Evolutionary conservation across 495 filamentous ascomycete species (phyloP).

Genomic region (Aspergillus sclerotioniger): DNA sequence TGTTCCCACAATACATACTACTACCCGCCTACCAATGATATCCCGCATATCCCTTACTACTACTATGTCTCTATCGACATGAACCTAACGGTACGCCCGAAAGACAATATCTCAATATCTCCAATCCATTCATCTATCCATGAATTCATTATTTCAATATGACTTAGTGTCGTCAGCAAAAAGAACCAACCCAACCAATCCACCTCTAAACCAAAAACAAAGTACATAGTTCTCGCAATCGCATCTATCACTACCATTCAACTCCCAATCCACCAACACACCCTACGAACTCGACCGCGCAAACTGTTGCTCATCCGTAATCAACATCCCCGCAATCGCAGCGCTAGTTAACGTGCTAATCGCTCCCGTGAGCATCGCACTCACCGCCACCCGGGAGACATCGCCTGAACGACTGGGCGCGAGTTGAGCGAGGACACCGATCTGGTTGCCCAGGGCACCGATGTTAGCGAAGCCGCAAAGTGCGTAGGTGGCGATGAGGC

Average conservation of each 20-base stretch:
- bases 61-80: too few relatives aligned
- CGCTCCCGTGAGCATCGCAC: conserved; percentile 74
- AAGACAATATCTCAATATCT: too few relatives aligned
- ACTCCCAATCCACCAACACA: not conserved
- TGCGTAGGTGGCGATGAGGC: conserved; percentile 69
- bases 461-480: conserved; percentile 81
- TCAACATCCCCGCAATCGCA: conserved; percentile 72
- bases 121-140: too few relatives aligned
- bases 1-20: too few relatives aligned
- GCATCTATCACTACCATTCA: not conserved
- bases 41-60: too few relatives aligned
- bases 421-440: conserved; percentile 80
- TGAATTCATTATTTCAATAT: too few relatives aligned
- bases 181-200: too few relatives aligned
- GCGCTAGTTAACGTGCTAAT: conserved; percentile 79
- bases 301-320: conserved; percentile 52
- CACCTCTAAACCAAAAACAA: not conserved
- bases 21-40: too few relatives aligned
- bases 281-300: not conserved
- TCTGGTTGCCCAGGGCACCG: conserved; percentile 79
- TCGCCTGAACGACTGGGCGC: conserved; percentile 70
- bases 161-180: too few relatives aligned
- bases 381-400: conserved; percentile 71
- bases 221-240: too few relatives aligned
- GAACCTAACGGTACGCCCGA: too few relatives aligned